Conservation (phyloP, 169 alveolate species). For the Condylostoma magnum region DNA sequence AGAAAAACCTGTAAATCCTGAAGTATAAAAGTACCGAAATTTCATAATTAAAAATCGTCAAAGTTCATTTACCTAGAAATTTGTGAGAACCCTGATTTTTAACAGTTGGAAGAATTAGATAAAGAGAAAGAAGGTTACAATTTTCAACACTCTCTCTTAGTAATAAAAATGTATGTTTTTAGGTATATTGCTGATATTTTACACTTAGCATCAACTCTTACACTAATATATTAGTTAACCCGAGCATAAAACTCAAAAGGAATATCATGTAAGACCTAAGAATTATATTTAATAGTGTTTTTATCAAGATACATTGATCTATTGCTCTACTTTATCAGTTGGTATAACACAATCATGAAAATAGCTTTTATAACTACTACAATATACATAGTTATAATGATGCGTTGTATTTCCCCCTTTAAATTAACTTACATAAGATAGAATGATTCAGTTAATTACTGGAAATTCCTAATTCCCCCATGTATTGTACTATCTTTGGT, state of each 20-base stretch:
- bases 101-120: too few relatives aligned
- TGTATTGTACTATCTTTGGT: slow-evolving; percentile 71
- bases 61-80: too few relatives aligned
- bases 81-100: too few relatives aligned
- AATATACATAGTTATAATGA: slow-evolving; percentile 58
- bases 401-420: slow-evolving; percentile 42
- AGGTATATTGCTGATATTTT: slow-evolving; percentile 96
- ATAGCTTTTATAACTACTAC: slow-evolving; percentile 85
- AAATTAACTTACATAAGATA: slow-evolving; percentile 89
- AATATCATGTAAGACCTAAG: slow-evolving; percentile 95
- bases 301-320: slow-evolving; percentile 82
- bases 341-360: slow-evolving; percentile 93
- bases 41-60: too few relatives aligned
- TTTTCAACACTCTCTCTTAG: too few relatives aligned
- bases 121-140: too few relatives aligned
- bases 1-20: too few relatives aligned
- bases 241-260: slow-evolving; percentile 90
- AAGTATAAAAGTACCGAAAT: too few relatives aligned
- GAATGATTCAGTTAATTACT: slow-evolving; percentile 92
- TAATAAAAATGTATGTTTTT: too few relatives aligned
- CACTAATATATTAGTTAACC: slow-evolving; percentile 89
- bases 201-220: slow-evolving; percentile 89
- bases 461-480: slow-evolving; percentile 85
- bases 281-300: slow-evolving; percentile 93
- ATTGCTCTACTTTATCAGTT: slow-evolving; percentile 87